Conservation (phyloP, 495 filamentous ascomycete genomes). For the Pyrenopolyporus hunteri region DNA sequence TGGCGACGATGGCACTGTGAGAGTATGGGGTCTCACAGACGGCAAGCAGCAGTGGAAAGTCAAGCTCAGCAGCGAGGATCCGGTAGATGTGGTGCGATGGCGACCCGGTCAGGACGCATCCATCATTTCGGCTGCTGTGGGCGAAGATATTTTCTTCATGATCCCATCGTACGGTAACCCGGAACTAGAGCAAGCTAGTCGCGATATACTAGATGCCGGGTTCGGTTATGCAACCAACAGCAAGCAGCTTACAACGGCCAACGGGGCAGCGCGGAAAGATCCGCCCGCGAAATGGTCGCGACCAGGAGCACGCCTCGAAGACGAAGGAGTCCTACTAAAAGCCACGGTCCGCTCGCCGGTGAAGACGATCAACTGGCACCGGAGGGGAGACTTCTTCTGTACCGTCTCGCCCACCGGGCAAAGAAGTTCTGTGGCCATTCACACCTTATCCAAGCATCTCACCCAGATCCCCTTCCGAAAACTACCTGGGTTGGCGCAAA, state of each 20-base stretch:
- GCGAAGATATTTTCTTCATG: slow-evolving; percentile 83
- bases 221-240: slow-evolving; percentile 86
- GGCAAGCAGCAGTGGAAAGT: slow-evolving; percentile 88
- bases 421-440: slow-evolving; percentile 87
- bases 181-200: slow-evolving; percentile 72
- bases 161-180: slow-evolving; percentile 73
- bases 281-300: slow-evolving; percentile 82
- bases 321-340: slow-evolving; percentile 76
- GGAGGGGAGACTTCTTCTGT: slow-evolving; percentile 91
- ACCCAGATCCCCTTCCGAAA: slow-evolving; percentile 95
- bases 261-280: slow-evolving; percentile 69
- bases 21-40: slow-evolving; percentile 87
- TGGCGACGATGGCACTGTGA: slow-evolving; percentile 91
- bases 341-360: slow-evolving; percentile 79
- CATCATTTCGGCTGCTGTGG: slow-evolving; percentile 81
- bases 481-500: slow-evolving; percentile 81
- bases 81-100: slow-evolving; percentile 89
- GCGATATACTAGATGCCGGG: slow-evolving; percentile 79
- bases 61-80: slow-evolving; percentile 78
- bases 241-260: slow-evolving; percentile 57
- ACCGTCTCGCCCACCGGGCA: slow-evolving; percentile 84
- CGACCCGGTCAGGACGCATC: slow-evolving; percentile 80
- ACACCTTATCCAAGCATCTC: slow-evolving; percentile 91
- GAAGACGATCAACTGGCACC: slow-evolving; percentile 94
- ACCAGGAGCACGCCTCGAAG: slow-evolving; percentile 72